Conservation (phyloP, 1,284 basidiomycete genomes). For the Ustilago esculenta region DNA sequence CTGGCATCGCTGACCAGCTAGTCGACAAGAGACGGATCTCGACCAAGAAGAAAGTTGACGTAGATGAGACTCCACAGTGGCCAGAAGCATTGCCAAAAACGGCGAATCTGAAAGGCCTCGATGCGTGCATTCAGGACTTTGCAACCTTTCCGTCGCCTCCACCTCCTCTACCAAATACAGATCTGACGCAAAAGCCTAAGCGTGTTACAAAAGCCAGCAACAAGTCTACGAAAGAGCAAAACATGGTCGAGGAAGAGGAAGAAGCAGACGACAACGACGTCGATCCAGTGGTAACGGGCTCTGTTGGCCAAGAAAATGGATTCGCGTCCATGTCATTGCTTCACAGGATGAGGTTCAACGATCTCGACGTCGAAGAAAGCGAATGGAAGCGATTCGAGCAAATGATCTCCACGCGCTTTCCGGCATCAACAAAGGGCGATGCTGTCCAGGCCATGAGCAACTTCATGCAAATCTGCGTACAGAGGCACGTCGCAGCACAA, state of each 20-base stretch:
- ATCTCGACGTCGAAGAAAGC: slow-evolving; percentile 29
- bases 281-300: not conserved
- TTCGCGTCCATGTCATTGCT: not conserved
- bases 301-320: not conserved
- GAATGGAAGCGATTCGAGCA: slow-evolving; percentile 34
- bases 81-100: slow-evolving; percentile 23
- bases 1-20: slow-evolving; percentile 21
- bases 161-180: slow-evolving; percentile 4
- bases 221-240: slow-evolving; percentile 1
- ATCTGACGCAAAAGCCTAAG: slow-evolving; percentile 33
- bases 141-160: slow-evolving; percentile 15
- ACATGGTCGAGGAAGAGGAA: slow-evolving; percentile 16
- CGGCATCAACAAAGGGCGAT: not conserved
- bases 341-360: slow-evolving; percentile 29
- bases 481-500: slow-evolving; percentile 27
- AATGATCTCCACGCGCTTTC: not conserved
- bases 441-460: slow-evolving; percentile 11
- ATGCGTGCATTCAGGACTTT: slow-evolving; percentile 41
- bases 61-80: slow-evolving; percentile 14
- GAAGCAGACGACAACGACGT: slow-evolving; percentile 1
- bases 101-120: slow-evolving; percentile 37
- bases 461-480: slow-evolving; percentile 31
- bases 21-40: slow-evolving; percentile 21
- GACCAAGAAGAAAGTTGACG: slow-evolving; percentile 15
- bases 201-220: slow-evolving; percentile 21